A percentile compares a stretch with the other conserved stretches of the same genome.
Conservation (phyloP, 2,329 filamentous ascomycete genomes). For the Pestalotiopsis sp. region DNA sequence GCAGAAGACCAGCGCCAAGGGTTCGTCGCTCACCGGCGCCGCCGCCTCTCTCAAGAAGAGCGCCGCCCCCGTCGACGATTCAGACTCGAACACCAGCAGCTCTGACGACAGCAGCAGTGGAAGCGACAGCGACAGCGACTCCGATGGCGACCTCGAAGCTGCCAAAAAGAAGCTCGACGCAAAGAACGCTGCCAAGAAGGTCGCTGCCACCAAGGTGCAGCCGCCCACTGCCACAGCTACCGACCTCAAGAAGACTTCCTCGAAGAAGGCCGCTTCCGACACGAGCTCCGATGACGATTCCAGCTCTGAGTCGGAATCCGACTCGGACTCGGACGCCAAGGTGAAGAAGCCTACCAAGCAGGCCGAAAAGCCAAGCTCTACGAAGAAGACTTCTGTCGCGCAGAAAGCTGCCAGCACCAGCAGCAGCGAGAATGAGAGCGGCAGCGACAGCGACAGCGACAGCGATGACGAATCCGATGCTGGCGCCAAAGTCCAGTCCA, state of each 20-base stretch:
- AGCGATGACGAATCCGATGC: conserved; percentile 14
- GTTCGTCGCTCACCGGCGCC: conserved; percentile 18
- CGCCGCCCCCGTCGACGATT: conserved; percentile 23
- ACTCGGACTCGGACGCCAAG: conserved; percentile 9
- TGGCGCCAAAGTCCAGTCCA: conserved; percentile 9
- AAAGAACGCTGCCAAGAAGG: conserved; percentile 34
- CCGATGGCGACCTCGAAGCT: conserved; percentile 30
- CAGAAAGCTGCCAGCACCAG: conserved; percentile 4
- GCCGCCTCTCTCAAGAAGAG: conserved; percentile 19
- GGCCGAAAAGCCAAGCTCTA: background rate
- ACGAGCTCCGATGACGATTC: conserved; percentile 8
- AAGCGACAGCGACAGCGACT: conserved; percentile 36
- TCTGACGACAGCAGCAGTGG: conserved; percentile 34
- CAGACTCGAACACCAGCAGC: conserved; percentile 12
- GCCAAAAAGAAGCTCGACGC: conserved; percentile 34
- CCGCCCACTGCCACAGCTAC: conserved; percentile 22
- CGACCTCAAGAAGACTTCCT: conserved; percentile 18
- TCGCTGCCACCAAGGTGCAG: conserved; percentile 22
- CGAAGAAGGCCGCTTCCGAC: conserved; percentile 23
- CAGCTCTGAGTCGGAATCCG: conserved; percentile 14
- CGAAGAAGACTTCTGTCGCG: background rate
- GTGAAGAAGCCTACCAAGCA: background rate
- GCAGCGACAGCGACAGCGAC: conserved; percentile 10
- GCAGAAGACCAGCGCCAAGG: conserved; percentile 24
- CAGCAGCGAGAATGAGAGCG: conserved; percentile 8